Evolutionary conservation across 1,139 yeast genomes (phyloP).

Genomic region (Nakaseomyces delphensis): DNA sequence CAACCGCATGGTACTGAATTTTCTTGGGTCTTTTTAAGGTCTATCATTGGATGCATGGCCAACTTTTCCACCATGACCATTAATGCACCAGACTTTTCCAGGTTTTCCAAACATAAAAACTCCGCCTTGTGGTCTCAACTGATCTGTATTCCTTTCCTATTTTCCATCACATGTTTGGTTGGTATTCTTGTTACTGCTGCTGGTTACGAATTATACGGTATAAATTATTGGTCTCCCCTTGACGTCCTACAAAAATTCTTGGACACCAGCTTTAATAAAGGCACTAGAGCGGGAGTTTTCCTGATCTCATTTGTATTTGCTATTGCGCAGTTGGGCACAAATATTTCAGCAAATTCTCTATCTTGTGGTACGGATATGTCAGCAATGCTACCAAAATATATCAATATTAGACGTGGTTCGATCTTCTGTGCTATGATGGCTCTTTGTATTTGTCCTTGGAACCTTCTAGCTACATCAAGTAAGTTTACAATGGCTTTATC

Average conservation of each 20-base stretch:
- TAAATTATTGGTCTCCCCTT: conserved; percentile 77
- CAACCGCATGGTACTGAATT: conserved; percentile 24
- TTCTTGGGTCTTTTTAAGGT: conserved; percentile 70
- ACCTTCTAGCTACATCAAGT: conserved; percentile 61
- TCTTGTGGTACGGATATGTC: conserved; percentile 90
- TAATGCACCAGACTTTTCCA: conserved; percentile 84
- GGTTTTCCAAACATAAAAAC: conserved; percentile 56
- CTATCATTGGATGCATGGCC: conserved; percentile 74
- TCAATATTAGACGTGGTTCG: conserved; percentile 78
- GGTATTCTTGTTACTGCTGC: conserved; percentile 86
- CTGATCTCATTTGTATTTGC: conserved; percentile 70
- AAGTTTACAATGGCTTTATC: conserved; percentile 77
- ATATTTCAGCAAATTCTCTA: conserved; percentile 79
- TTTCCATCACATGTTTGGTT: conserved; percentile 72
- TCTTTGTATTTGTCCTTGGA: conserved; percentile 82
- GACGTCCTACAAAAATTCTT: conserved; percentile 64
- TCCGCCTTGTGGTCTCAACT: conserved; percentile 48
- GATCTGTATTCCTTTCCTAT: conserved; percentile 64
- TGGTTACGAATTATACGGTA: conserved; percentile 58
- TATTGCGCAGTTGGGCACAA: conserved; percentile 84
- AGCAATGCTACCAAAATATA: conserved; percentile 67
- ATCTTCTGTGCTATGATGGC: conserved; percentile 74
- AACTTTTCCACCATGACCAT: conserved; percentile 81
- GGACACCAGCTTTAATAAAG: conserved; percentile 49
- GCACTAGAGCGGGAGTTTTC: conserved; percentile 83